Evolutionary conservation across 371 early-diverging fungal genomes (phyloP).

Genomic region (Mucor ambiguus): DNA sequence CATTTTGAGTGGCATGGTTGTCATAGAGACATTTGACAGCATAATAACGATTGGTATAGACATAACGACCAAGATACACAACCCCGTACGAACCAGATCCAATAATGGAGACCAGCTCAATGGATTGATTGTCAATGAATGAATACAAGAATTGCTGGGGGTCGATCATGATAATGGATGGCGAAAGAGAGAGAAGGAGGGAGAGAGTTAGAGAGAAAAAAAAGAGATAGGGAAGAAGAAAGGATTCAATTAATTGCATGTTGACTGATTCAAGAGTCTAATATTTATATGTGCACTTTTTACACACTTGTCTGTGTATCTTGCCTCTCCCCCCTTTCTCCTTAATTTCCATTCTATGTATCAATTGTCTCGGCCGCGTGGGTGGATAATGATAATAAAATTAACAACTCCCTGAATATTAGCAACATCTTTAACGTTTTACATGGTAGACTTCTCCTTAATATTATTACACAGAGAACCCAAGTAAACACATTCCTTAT

Average conservation of each 20-base stretch:
- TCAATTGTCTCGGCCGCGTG: conserved; percentile 5
- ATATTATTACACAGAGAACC: background rate
- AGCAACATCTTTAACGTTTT: background rate
- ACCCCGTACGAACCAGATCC: conserved; percentile 76
- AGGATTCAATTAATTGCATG: background rate
- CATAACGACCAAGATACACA: conserved; percentile 59
- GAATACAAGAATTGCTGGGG: conserved; percentile 28
- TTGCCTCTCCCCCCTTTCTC: background rate
- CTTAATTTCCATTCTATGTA: background rate
- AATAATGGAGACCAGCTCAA: conserved; percentile 52
- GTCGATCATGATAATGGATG: conserved; percentile 11
- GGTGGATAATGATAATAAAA: conserved; percentile 4
- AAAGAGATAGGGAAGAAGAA: background rate
- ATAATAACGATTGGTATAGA: conserved; percentile 39
- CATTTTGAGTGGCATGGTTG: conserved; percentile 53
- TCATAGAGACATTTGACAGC: conserved; percentile 63
- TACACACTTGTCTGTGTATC: background rate
- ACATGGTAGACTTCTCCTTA: background rate
- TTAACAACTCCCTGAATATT: conserved; percentile 3
- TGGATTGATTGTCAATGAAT: conserved; percentile 39
- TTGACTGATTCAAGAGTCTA: background rate
- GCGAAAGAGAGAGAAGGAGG: background rate
- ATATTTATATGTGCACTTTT: background rate
- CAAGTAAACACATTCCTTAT: conserved; percentile 1
- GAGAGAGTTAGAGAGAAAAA: background rate